phyloP scores from a whole-genome alignment of 495 filamentous ascomycete species.

The Lepidopterella palustris region DNA sequence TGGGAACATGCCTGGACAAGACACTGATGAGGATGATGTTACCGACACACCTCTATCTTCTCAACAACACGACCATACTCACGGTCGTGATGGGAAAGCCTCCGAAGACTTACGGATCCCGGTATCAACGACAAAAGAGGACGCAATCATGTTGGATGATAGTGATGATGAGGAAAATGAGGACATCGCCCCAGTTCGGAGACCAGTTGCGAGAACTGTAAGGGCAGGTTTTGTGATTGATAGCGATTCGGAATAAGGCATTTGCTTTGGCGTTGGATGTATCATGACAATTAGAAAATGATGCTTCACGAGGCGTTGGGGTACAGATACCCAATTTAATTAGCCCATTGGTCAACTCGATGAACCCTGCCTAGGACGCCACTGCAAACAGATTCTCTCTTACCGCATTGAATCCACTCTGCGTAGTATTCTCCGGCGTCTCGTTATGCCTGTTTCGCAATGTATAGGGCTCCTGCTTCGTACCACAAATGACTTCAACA shows the following conservation, averaged over 20 bases:
- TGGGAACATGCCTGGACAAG: conserved; percentile 3
- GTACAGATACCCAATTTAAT: not conserved
- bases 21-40: conserved; percentile 13
- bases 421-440: no score
- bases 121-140: not conserved
- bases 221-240: conserved; percentile 32
- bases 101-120: not conserved
- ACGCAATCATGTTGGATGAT: conserved; percentile 21
- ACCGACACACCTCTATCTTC: conserved; percentile 28
- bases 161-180: conserved; percentile 24
- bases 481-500: no score
- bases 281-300: not conserved
- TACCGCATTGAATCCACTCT: no score
- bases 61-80: conserved; percentile 12
- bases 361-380: no score
- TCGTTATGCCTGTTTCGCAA: no score
- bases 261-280: not conserved
- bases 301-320: not conserved
- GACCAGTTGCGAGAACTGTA: conserved; percentile 15
- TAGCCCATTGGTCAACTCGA: no score
- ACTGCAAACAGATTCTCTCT: no score
- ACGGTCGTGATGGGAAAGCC: conserved; percentile 5
- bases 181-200: conserved; percentile 9
- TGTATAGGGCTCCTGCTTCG: no score
- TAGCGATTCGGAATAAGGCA: conserved; percentile 28